A percentile compares a stretch with the other conserved stretches of the same genome.
phyloP scores from a whole-genome alignment of 768 basidiomycete species.

The Hydnomerulius pinastri region DNA sequence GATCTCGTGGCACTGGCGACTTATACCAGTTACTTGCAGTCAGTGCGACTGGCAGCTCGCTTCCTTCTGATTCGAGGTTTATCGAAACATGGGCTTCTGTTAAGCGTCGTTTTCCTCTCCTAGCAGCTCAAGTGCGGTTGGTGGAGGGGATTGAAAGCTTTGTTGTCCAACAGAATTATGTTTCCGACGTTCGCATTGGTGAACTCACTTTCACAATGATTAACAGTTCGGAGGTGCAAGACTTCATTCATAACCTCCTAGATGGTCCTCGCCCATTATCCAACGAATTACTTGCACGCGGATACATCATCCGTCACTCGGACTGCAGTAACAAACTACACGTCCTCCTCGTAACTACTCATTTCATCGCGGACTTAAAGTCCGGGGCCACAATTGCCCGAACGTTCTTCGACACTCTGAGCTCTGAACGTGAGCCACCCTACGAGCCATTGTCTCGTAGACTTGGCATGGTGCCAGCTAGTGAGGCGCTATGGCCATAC shows the following conservation, averaged over 20 bases:
- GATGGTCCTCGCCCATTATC: constrained; percentile 39
- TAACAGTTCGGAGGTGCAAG: constrained; percentile 31
- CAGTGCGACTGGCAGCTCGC: not conserved
- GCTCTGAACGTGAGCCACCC: constrained; percentile 15
- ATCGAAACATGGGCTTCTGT: constrained; percentile 42
- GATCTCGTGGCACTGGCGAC: not conserved
- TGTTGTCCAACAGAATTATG: constrained; percentile 36
- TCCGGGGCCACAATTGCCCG: constrained; percentile 41
- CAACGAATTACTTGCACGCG: constrained; percentile 39
- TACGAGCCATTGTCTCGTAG: constrained; percentile 36
- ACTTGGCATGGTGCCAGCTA: constrained; percentile 41
- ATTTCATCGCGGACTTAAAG: constrained; percentile 52
- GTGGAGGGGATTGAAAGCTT: constrained; percentile 22
- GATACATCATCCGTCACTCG: too few species aligned
- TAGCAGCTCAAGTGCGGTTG: too few species aligned
- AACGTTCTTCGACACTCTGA: constrained; percentile 43
- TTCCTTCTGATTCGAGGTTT: constrained; percentile 32
- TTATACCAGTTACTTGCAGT: not conserved
- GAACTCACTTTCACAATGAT: constrained; percentile 39
- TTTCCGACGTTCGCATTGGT: constrained; percentile 28
- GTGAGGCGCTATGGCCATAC: constrained; percentile 40
- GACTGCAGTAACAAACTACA: too few species aligned
- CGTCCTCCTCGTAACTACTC: too few species aligned
- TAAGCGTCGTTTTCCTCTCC: constrained; percentile 49
- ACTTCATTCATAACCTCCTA: constrained; percentile 31